phyloP scores from a whole-genome alignment of 306 rosid genomes.

The Cyclanthera cordifolia region DNA sequence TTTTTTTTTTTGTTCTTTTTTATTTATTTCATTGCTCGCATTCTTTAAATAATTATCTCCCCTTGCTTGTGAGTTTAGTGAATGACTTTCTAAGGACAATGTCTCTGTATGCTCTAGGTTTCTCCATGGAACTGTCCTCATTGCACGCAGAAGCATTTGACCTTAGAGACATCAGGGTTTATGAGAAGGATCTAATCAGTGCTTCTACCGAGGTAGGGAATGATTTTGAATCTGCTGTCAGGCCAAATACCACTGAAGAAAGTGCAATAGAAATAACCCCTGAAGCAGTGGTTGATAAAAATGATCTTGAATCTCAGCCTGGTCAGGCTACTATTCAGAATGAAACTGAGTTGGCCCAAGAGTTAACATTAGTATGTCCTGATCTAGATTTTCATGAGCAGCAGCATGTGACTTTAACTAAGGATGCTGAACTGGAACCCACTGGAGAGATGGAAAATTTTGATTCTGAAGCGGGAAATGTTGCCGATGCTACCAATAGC shows the following conservation, averaged over 20 bases:
- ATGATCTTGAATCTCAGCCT: constrained; percentile 35
- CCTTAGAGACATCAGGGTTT: constrained; percentile 40
- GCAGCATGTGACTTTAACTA: constrained; percentile 14
- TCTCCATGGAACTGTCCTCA: constrained; percentile 43
- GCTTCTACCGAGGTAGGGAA: constrained; percentile 33
- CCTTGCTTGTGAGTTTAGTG: not conserved
- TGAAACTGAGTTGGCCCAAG: constrained; percentile 29
- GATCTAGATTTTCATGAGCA: constrained; percentile 24
- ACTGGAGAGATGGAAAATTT: constrained; percentile 23
- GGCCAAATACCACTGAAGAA: constrained; percentile 28
- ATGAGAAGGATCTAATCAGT: constrained; percentile 28
- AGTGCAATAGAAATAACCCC: constrained; percentile 22
- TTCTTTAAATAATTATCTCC: not conserved
- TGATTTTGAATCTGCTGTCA: constrained; percentile 33
- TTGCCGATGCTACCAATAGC: constrained; percentile 30
- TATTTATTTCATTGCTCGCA: not conserved
- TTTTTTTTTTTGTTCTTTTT: not conserved
- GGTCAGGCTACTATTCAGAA: constrained; percentile 22
- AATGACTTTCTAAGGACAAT: constrained; percentile 12
- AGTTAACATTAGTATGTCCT: constrained; percentile 27
- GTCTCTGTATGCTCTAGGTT: constrained; percentile 42
- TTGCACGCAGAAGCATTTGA: constrained; percentile 48
- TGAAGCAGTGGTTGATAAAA: constrained; percentile 27
- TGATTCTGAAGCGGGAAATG: constrained; percentile 29
- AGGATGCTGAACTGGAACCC: constrained; percentile 26